Evolutionary conservation across 2,329 filamentous ascomycete genomes (phyloP), one percentile per base, ranked within the genome.

Genomic region (Cladophialophora carrionii): DNA sequence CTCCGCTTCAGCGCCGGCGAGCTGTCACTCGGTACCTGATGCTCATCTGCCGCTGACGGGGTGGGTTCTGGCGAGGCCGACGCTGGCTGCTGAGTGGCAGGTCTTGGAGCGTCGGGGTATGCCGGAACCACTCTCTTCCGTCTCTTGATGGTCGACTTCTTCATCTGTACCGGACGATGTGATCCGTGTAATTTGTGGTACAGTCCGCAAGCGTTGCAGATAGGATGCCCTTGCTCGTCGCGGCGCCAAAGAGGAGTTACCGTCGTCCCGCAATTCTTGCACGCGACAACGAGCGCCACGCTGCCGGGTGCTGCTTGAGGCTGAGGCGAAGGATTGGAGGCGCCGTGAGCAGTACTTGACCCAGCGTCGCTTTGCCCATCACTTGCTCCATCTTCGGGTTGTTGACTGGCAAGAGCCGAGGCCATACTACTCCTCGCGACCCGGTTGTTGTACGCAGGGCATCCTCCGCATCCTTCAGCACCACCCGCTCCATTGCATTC

Each of bases 181-280:
- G 92, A 88, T 61, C 93, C 93, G 75, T 99, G 95, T 2, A 99
- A 87, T 78, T 98, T 98, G 80, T 96, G 92, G 77, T 99, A 99
- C 2, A 99, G 81, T 4, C 94, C 95, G 81, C 95, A 99, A 58
- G 95, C 95, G 78, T 99, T 99, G 81, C 95, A 99, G 69, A 99
- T 99, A 4, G 94, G 96, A 78, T 97, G 93, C 1, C 95, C 95
- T 71, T 89, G 88, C 77, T 96, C 94, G 75, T 98, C 95, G 73
- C 95, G 86, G 74, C 95, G 86, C 95, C 95, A 99, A 14, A 99
- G 82, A 14, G 95, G 95, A 49, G 95, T 99, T 62, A 98, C 94
- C 0, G 95, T 98, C 12, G 95, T 99, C 32, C 89, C 91, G 76
- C 95, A 99, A 74, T 99, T 99, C 75, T 98, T 93, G 72, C 95